phyloP scores from a whole-genome alignment of 306 rosid genomes.

The Ormosia emarginata region DNA sequence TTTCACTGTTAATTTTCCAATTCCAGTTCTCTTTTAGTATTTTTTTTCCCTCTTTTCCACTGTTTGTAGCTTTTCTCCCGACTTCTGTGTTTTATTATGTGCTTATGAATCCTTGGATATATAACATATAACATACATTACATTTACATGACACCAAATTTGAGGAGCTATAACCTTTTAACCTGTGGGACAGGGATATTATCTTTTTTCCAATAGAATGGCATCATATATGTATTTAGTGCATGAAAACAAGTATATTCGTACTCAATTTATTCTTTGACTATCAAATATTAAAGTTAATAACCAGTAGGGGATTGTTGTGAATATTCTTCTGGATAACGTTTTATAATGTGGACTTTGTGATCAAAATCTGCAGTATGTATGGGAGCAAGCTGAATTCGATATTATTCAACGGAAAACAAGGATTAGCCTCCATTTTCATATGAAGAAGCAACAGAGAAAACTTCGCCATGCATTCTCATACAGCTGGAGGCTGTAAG shows the following conservation, averaged over 20 bases:
- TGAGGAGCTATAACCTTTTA: constrained; percentile 1
- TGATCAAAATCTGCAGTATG: constrained; percentile 56
- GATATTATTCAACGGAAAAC: constrained; percentile 81
- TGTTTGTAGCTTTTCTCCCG: not conserved
- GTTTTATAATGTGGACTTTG: constrained; percentile 14
- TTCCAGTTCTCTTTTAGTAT: not conserved
- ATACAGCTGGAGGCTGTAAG: constrained; percentile 93
- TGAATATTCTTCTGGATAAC: not conserved
- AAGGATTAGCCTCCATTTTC: constrained; percentile 87
- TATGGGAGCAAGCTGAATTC: constrained; percentile 96
- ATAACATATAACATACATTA: not conserved
- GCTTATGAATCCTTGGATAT: constrained; percentile 1
- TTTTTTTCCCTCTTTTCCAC: not conserved
- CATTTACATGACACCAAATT: not conserved
- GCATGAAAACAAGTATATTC: not conserved
- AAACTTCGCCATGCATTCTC: constrained; percentile 85
- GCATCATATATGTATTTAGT: not conserved
- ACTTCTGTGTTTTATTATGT: not conserved
- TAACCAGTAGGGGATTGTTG: not conserved
- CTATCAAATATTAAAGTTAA: not conserved
- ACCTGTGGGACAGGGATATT: not conserved
- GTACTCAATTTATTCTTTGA: not conserved
- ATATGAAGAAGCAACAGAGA: constrained; percentile 66
- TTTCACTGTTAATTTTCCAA: not conserved
- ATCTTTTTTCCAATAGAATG: not conserved